phyloP scores from a whole-genome alignment of 371 early-diverging fungal species.

The Mucor lusitanicus region DNA sequence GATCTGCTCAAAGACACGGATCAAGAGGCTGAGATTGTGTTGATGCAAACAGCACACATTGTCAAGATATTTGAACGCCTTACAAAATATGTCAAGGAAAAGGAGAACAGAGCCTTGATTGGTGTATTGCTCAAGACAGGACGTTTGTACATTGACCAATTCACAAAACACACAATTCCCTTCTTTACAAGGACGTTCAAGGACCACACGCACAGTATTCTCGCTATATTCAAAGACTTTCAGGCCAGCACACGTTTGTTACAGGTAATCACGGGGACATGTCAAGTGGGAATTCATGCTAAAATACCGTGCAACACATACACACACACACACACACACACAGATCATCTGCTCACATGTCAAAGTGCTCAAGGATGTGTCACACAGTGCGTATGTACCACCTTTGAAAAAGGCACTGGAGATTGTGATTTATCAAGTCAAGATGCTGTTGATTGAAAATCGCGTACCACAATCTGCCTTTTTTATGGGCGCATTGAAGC shows the following conservation, averaged over 20 bases:
- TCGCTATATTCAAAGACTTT: conserved; percentile 52
- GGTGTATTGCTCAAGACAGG: conserved; percentile 59
- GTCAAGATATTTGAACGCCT: conserved; percentile 56
- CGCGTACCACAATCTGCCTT: conserved; percentile 62
- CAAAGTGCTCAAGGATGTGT: conserved; percentile 68
- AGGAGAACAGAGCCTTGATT: conserved; percentile 50
- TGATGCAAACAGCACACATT: conserved; percentile 43
- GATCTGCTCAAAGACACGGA: conserved; percentile 37
- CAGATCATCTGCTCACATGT: conserved; percentile 81
- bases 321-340: too few relatives aligned
- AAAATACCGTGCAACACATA: not conserved
- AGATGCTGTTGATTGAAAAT: conserved; percentile 73
- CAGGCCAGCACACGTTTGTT: conserved; percentile 64
- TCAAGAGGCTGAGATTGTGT: conserved; percentile 34
- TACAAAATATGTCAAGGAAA: conserved; percentile 58
- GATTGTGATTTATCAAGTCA: conserved; percentile 75
- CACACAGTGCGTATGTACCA: conserved; percentile 69
- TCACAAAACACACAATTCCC: conserved; percentile 65
- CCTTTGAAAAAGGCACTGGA: conserved; percentile 73
- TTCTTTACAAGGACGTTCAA: conserved; percentile 66
- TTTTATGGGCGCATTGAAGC: conserved; percentile 70
- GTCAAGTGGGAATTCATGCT: not conserved
- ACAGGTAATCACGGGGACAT: conserved; percentile 39
- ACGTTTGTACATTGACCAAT: conserved; percentile 63
- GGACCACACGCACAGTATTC: conserved; percentile 50